Evolutionary conservation across 176 grass and related monocot genomes (phyloP).

Genomic region (Juncus effusus): DNA sequence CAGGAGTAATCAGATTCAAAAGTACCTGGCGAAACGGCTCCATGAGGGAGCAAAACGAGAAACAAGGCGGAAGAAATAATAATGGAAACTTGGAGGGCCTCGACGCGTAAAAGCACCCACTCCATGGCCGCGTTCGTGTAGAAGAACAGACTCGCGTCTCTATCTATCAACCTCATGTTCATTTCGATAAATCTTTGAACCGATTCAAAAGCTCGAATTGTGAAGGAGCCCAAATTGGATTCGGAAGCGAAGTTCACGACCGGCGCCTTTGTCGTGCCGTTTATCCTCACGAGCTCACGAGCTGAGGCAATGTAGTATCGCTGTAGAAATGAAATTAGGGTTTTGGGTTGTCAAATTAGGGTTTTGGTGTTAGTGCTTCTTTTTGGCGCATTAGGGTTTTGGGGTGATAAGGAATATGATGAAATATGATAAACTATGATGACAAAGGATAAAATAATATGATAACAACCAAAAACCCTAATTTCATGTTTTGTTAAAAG

Average conservation of each 20-base stretch:
- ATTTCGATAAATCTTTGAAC: constrained; percentile 61
- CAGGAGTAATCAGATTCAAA: background rate
- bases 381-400: no score
- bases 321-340: constrained; percentile 29
- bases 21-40: constrained; percentile 53
- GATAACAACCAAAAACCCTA: no score
- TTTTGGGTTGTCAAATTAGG: no score
- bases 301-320: constrained; percentile 85
- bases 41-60: constrained; percentile 44
- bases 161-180: constrained; percentile 69
- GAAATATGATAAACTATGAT: no score
- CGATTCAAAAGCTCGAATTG: constrained; percentile 66
- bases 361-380: no score
- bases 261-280: constrained; percentile 80
- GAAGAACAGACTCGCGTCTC: constrained; percentile 66
- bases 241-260: constrained; percentile 73
- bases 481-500: no score
- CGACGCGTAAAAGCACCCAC: constrained; percentile 75
- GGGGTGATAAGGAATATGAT: no score
- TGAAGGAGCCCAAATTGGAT: constrained; percentile 77
- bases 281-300: constrained; percentile 84
- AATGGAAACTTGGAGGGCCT: constrained; percentile 66
- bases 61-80: constrained; percentile 58
- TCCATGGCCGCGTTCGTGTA: constrained; percentile 74
- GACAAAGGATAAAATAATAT: no score